Percentiles rank a stretch among this genome's conserved stretches.
Conservation (phyloP, 1,284 basidiomycete species). For the Rhodotorula glutinis region DNA sequence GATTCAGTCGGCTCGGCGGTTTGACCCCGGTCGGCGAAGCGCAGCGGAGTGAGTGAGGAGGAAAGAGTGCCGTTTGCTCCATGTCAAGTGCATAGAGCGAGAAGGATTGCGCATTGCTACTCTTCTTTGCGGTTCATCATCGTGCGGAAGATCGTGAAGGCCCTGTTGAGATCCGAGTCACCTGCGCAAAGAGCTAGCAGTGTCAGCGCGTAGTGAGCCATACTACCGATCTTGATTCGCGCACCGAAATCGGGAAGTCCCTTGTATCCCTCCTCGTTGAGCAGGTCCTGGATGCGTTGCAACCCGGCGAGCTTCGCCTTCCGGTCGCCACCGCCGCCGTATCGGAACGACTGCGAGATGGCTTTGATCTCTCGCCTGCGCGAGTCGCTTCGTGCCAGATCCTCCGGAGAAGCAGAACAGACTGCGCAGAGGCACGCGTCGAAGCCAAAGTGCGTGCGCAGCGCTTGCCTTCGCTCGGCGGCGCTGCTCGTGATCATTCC, state of each 20-base stretch:
- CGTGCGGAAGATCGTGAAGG: conserved; percentile 17
- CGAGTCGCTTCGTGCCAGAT: conserved; percentile 19
- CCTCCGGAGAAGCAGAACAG: conserved; percentile 23
- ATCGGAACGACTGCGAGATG: conserved; percentile 10
- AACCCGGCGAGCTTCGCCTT: conserved; percentile 26
- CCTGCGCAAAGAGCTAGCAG: background rate
- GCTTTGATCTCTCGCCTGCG: conserved; percentile 34
- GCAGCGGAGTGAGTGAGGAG: no score
- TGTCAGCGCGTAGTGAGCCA: background rate
- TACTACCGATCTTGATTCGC: background rate
- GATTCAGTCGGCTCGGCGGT: background rate
- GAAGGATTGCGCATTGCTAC: background rate
- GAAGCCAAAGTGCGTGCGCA: conserved; percentile 41
- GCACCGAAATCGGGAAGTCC: conserved; percentile 41
- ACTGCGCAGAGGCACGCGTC: conserved; percentile 35
- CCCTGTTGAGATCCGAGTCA: conserved; percentile 10
- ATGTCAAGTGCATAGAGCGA: background rate
- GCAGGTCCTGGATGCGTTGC: conserved; percentile 34
- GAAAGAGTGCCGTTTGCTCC: background rate
- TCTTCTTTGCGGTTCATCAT: background rate
- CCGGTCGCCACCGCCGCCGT: conserved; percentile 19
- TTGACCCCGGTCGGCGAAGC: no score
- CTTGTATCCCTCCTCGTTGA: conserved; percentile 38
- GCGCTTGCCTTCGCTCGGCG: conserved; percentile 30
- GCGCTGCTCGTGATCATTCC: conserved; percentile 32